Conservation (phyloP, 2,329 filamentous ascomycete genomes). For the Akanthomyces lecanii region DNA sequence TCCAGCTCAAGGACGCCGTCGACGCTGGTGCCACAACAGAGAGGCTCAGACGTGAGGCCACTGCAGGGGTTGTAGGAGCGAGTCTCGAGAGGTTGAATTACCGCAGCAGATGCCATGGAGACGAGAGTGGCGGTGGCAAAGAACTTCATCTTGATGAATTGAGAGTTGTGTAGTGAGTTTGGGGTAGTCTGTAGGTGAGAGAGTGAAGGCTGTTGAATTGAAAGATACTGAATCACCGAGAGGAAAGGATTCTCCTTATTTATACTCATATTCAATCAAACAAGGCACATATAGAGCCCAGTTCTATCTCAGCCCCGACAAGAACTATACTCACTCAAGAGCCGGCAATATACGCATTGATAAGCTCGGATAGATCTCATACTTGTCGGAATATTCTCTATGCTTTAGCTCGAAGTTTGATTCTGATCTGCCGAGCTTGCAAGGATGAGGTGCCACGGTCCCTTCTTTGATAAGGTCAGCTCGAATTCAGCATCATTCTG, state of each 20-base stretch:
- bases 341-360: background rate
- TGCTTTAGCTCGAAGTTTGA: background rate
- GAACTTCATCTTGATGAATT: background rate
- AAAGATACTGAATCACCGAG: background rate
- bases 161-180: background rate
- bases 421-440: background rate
- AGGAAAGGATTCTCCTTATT: background rate
- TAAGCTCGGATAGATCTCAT: background rate
- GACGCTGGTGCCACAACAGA: background rate
- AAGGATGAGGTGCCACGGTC: background rate
- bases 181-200: background rate
- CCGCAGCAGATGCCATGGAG: background rate
- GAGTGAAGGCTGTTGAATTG: background rate
- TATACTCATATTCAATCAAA: background rate
- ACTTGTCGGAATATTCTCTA: background rate
- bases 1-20: constrained; percentile 4
- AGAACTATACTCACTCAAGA: background rate
- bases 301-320: background rate
- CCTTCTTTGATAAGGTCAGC: background rate
- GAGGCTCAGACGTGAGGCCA: background rate
- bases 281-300: no score
- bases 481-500: background rate
- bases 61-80: background rate
- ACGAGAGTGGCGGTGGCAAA: background rate
- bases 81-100: background rate